Evolutionary conservation across 805 yeast species (phyloP), one percentile per base, ranked within the genome.

Genomic region (Yamadazyma akitaensis): DNA sequence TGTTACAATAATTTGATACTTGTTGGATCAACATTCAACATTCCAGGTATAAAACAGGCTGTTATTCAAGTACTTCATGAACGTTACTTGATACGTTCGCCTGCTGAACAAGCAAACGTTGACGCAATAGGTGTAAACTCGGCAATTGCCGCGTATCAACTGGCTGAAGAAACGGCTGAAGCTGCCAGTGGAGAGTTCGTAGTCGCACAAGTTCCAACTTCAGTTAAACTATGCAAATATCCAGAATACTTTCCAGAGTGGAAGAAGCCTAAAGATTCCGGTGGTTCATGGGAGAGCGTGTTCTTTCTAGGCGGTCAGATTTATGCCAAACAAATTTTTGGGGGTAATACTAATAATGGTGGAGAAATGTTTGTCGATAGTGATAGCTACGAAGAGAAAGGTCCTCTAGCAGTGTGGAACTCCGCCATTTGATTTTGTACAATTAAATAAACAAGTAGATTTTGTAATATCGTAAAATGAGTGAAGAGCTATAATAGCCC

Each of bases 211-310:
- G 90, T 84, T 2, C 98, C 97, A 18, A 81, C 82, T n/a, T 72
- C 82, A 12, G 77, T 91, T 46, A 81, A 78, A 53, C 60, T 81
- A 42, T 81, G 83, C 21, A 84, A 84, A 57, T 77, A 81, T 63
- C 95, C 97, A 0, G 98, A 92, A 46, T 91, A 92, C 64, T 92
- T 92, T 67, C 88, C 96, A 1, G 96, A 88, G 54, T 92, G 97
- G 97, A 91, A 91, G 67, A 62, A 65, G 50, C 74, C 76, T 7
- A 70, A 70, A 58, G 73, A 67, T 25, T 56, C 49, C 37, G 65
- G 67, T 33, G 90, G 92, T 1, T 84, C 85, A 24, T 72, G 77
- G 77, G 82, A 84, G 48, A 90, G 88, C 54, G 80, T 84, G 28
- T 75, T 81, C 48, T 88, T 91, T 60, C 68, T 91, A 51, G 98